Evolutionary conservation across 2,329 filamentous ascomycete genomes (phyloP), one percentile per base, ranked within the genome.

Genomic region (Bisporella sp.): DNA sequence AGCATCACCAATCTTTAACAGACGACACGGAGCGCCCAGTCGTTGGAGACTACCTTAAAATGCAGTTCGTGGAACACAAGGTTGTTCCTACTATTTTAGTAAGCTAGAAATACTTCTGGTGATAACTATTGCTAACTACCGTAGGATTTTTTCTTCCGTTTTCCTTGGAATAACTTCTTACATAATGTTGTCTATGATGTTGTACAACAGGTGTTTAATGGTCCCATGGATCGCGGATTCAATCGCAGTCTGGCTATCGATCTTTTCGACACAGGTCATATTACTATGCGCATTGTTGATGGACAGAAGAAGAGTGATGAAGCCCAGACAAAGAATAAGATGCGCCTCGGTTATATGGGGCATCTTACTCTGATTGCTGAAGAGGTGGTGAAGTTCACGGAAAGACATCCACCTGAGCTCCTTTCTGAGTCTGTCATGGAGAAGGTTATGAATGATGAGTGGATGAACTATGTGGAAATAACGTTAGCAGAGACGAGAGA

Each of bases 171-270:
- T 70, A 99, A 99, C 68, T 99, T 99, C 65, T 78, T 99, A 42
- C 93, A 99, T 71, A 99, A 99, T 64, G 93, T 99, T 41, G 93
- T 99, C 45, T 99, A 99, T 66, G 93, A 99, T 67, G 91, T 99
- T 63, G 89, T 99, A 41, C 93, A 99, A 68, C 93, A 99, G 72
- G 93, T 99, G 1, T 97, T 99, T 69, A 99, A 99, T 65, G 93
- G 93, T 6, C 90, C 90, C 0, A 96, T 99, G 87, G 92, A 97
- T 60, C 86, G 90, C 53, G 91, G 93, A 31, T 96, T 86, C 71
- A 99, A 99, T 68, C 84, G 89, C 8, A 85, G 82, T 45, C 74
- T 99, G 47, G 92, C 93, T 9, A 85, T 96, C 53, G 92, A 95
- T 58, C 81, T 99, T 21, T 99, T 99, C 62, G 89, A 95, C 64